Evolutionary conservation across 208 protist species (phyloP).

Genomic region (Lotmaria passim): DNA sequence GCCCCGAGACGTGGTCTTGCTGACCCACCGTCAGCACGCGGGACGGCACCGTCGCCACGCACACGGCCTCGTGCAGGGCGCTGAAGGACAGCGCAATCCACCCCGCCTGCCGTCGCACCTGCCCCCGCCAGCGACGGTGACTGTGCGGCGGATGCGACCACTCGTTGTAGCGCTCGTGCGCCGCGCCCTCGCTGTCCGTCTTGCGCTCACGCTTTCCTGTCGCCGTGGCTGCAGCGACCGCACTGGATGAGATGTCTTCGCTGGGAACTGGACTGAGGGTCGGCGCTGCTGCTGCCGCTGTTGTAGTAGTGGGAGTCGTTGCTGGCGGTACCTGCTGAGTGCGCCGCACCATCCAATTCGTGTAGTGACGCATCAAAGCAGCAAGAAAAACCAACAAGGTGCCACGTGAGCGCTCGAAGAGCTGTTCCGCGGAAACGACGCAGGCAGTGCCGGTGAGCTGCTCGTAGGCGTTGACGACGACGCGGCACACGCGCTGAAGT

Average conservation of each 20-base stretch:
- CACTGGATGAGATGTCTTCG: background rate
- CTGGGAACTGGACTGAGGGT: too few relatives aligned
- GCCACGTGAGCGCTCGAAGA: conserved; percentile 51
- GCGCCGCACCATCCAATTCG: conserved; percentile 68
- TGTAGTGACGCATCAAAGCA: conserved; percentile 69
- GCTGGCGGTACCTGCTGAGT: conserved; percentile 31
- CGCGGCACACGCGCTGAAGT: conserved; percentile 42
- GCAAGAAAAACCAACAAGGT: conserved; percentile 69
- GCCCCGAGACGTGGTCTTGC: conserved; percentile 48
- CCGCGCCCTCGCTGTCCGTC: conserved; percentile 20
- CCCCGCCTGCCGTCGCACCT: conserved; percentile 57
- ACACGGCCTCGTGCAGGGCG: conserved; percentile 66
- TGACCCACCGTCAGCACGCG: conserved; percentile 49
- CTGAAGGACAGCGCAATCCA: conserved; percentile 82
- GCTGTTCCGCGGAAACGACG: conserved; percentile 59
- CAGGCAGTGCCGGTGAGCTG: conserved; percentile 58
- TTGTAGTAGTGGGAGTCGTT: background rate
- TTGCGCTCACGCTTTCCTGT: background rate
- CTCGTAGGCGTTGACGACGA: conserved; percentile 69
- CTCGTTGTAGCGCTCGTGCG: conserved; percentile 46
- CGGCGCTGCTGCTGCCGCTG: background rate
- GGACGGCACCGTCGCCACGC: conserved; percentile 27
- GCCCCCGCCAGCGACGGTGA: conserved; percentile 53
- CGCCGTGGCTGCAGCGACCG: background rate
- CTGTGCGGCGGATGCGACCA: conserved; percentile 68